A percentile compares a stretch with the other conserved stretches of the same genome.
phyloP scores from a whole-genome alignment of 805 yeast species.

The Candida arabinofermentans region DNA sequence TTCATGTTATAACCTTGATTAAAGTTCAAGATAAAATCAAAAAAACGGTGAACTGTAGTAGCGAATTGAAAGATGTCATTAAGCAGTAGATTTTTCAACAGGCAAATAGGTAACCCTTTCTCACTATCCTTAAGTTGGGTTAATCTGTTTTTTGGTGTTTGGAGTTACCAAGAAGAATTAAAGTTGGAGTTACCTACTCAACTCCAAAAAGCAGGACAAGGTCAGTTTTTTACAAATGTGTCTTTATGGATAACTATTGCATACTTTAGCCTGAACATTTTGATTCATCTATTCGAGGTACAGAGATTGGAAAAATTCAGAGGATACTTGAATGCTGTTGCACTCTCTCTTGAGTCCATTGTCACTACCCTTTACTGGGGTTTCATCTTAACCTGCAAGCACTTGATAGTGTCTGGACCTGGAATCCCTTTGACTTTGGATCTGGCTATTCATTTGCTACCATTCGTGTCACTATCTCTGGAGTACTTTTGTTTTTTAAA shows the following conservation, averaged over 20 bases:
- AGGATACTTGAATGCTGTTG: conserved; percentile 46
- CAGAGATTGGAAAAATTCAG: conserved; percentile 24
- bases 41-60: no score
- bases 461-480: conserved; percentile 44
- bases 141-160: conserved; percentile 8
- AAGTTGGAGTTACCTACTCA: conserved; percentile 41
- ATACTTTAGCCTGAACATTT: conserved; percentile 36
- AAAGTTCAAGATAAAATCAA: no score
- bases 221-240: conserved; percentile 71
- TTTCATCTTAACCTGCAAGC: conserved; percentile 47
- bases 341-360: conserved; percentile 54
- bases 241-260: conserved; percentile 46
- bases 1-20: no score
- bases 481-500: conserved; percentile 57
- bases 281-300: conserved; percentile 33
- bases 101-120: conserved; percentile 8
- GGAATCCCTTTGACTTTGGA: conserved; percentile 50
- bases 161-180: conserved; percentile 13
- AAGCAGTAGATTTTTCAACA: conserved; percentile 2
- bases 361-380: conserved; percentile 72
- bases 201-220: conserved; percentile 56
- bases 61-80: no score
- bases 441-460: conserved; percentile 56
- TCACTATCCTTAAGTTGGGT: conserved; percentile 15
- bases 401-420: conserved; percentile 40